Base-by-base conservation (phyloP, 768 basidiomycete species). In the Hypholoma sublateritium region DNA sequence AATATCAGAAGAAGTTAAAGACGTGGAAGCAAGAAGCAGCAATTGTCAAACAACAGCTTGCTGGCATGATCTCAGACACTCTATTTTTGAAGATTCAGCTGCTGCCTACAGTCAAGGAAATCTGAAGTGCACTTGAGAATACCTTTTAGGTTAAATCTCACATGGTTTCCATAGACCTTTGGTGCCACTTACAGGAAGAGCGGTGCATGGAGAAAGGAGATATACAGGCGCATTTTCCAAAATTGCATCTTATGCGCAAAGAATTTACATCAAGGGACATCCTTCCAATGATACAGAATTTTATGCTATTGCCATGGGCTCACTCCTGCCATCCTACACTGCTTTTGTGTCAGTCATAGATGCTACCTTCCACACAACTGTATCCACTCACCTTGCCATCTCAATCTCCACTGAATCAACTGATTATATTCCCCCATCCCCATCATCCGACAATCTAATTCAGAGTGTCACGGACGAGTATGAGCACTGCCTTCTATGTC, bases 401-500 rank as follows among this genome's bases (percentile, higher is more conserved):
- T 43, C 42, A 5, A 43, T 43, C 7, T 14, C 42, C 42, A 43
- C 8, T 14, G 35, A 14, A 43, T 43, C 42, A 5, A 16, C 42
- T n/a, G 7, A 6, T 16, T 43, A 43, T 21, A 17, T 39, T 28
- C 56, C 55, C 21, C 49, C 16, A 1, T 39, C 48, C 19, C 34
- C 53, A 12, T 46, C 55, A 24, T 16, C 69, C 8, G 53, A 70
- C 11, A 59, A 61, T 13, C 62, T 71, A 17, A 68, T 67, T 39
- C 46, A 45, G 5, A 54, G 56, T 7, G 47, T 70, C 5, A 63
- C 62, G 12, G 65, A 72, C 19, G 68, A 73, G 56, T 69, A 66
- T 25, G 60, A 70, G n/a, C 57, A 52, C 22, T 55, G 60, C 41
- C 34, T 44, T 42, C 39, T 58, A 22, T 52, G 57, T 28, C 34